A percentile compares a stretch with the other conserved stretches of the same genome.
phyloP scores from a whole-genome alignment of 495 filamentous ascomycete genomes.

The Usnea hakonensis region DNA sequence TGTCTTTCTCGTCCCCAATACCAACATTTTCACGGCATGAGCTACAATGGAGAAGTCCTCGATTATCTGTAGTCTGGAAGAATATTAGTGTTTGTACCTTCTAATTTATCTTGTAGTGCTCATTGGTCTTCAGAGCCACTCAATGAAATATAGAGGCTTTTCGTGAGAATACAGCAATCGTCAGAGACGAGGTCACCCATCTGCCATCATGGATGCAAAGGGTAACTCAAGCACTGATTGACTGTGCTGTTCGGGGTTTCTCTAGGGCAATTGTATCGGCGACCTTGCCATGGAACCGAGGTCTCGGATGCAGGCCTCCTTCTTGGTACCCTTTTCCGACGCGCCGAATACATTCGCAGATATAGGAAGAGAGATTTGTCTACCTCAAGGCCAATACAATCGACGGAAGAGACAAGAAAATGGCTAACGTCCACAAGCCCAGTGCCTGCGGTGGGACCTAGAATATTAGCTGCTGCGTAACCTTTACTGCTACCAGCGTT shows the following conservation, averaged over 20 bases:
- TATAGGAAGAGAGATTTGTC: background rate
- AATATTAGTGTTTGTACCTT: slow-evolving; percentile 24
- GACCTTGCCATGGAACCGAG: slow-evolving; percentile 53
- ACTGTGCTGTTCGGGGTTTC: slow-evolving; percentile 11
- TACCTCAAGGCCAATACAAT: slow-evolving; percentile 62
- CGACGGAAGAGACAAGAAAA: slow-evolving; percentile 56
- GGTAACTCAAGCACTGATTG: slow-evolving; percentile 10
- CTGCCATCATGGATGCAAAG: slow-evolving; percentile 5
- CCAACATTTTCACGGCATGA: slow-evolving; percentile 40
- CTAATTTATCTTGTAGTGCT: slow-evolving; percentile 17
- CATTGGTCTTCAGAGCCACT: slow-evolving; percentile 12
- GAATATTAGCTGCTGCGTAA: slow-evolving; percentile 64
- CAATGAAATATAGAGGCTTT: slow-evolving; percentile 22
- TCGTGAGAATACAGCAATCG: background rate
- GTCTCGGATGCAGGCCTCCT: slow-evolving; percentile 54
- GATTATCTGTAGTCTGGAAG: slow-evolving; percentile 14
- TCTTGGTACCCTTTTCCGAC: slow-evolving; percentile 64
- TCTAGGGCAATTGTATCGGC: slow-evolving; percentile 95
- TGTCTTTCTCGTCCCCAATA: slow-evolving; percentile 33
- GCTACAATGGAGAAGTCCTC: slow-evolving; percentile 31
- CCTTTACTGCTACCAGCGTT: slow-evolving; percentile 46
- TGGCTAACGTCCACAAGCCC: slow-evolving; percentile 76
- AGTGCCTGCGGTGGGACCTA: slow-evolving; percentile 53
- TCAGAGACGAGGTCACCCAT: slow-evolving; percentile 11
- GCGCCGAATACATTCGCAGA: background rate